A percentile compares a stretch with the other conserved stretches of the same genome.
Conservation (phyloP, 169 alveolate species). For the Toxoplasma gondii region DNA sequence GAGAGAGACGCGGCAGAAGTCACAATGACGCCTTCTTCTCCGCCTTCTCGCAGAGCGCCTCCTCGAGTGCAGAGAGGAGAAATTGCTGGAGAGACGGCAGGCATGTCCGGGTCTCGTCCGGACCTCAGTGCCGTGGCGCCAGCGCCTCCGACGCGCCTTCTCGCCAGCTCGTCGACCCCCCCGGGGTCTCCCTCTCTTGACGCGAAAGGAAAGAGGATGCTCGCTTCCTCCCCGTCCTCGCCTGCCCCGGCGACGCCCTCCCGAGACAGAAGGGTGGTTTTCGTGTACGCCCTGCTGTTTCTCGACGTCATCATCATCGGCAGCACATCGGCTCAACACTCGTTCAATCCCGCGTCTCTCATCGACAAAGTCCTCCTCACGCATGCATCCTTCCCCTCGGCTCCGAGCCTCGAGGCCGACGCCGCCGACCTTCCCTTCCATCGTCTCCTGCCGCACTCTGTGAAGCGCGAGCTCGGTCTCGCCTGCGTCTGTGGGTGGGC, state of each 20-base stretch:
- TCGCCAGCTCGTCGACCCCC: not conserved
- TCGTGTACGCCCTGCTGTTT: slow-evolving; percentile 57
- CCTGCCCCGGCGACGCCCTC: not conserved
- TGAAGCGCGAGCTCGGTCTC: slow-evolving; percentile 65
- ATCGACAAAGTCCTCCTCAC: slow-evolving; percentile 61
- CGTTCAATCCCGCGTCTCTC: slow-evolving; percentile 62
- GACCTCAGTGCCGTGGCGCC: no score
- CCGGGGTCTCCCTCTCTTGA: not conserved
- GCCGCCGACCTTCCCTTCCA: not conserved
- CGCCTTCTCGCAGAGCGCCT: no score
- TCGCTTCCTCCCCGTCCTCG: not conserved
- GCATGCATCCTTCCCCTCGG: slow-evolving; percentile 28
- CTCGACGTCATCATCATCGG: slow-evolving; percentile 62
- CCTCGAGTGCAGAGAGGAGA: no score
- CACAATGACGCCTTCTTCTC: no score
- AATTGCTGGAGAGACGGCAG: no score
- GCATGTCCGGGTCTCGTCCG: no score
- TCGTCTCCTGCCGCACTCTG: slow-evolving; percentile 54
- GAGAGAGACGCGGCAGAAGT: no score
- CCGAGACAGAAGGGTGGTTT: slow-evolving; percentile 51
- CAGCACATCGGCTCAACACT: slow-evolving; percentile 61
- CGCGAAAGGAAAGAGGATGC: not conserved
- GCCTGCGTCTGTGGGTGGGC: slow-evolving; percentile 68
- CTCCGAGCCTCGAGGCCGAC: not conserved
- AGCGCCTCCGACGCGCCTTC: not conserved